Base-by-base conservation (phyloP, 108 stramenopile genomes). In the Fragilaria crotonensis region DNA sequence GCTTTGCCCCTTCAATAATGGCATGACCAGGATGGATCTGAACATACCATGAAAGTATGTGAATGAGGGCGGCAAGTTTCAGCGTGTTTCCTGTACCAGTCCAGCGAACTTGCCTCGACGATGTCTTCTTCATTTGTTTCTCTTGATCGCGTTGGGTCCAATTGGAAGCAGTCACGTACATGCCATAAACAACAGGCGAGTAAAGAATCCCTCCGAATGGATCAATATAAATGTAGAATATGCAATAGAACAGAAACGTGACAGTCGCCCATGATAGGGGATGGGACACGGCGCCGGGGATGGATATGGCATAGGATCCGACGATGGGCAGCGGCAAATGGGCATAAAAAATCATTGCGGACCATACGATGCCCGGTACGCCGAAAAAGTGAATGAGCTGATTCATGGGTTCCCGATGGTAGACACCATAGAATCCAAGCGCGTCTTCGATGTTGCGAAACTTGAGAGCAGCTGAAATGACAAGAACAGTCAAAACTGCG, bases 341-440 rank as follows among this genome's bases (percentile, higher is more conserved):
- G 0, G 52, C 54, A 19, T 53, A 45, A 47, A 68, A 74, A 22
- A 84, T 60, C 18, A 72, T 20, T 0, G 57, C 23, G 9, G 68
- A 61, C 73, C 73, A 84, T 21, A 79, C 22, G 45, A 84, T 80
- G 5, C 58, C 60, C 11, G 83, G 83, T 5, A 84, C 79, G 9
- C 76, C 76, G 60, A 84, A 68, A 56, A 84, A 84, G 62, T 84
- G 83, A 33, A 84, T 64, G 18, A 79, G 21, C 45, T 84, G 83
- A 68, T 84, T 84, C 49, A 59, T 11, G 20, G 78, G 78, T 4
- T 77, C 61, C 3, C 71, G 73, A 41, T 84, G 83, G 61, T 80
- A 84, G 30, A 71, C 65, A 27, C 76, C 73, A 46, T 84, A 84
- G 33, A 75, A 80, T 5, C 67, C 81, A 9, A 78, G 58, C 32